Evolutionary conservation across 2,329 filamentous ascomycete genomes (phyloP).

Genomic region (Colletotrichum simmondsii): DNA sequence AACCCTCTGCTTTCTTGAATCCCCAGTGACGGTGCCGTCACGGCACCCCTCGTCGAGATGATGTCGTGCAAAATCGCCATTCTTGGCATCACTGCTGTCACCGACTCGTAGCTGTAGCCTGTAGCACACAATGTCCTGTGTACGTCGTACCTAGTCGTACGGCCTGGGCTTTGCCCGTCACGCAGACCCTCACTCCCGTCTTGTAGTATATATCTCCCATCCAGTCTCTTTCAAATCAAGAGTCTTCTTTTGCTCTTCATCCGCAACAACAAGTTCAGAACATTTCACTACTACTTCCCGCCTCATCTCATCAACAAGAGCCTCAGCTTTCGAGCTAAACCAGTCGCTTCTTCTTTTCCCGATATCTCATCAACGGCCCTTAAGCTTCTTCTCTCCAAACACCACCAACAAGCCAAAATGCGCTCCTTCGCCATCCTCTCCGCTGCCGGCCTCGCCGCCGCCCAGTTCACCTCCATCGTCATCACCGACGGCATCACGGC

Average conservation of each 20-base stretch:
- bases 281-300: neutral
- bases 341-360: slow-evolving; percentile 24
- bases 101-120: slow-evolving; percentile 28
- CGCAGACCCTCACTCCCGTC: slow-evolving; percentile 3
- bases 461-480: slow-evolving; percentile 36
- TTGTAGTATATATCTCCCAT: slow-evolving; percentile 21
- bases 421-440: slow-evolving; percentile 37
- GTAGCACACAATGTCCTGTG: neutral
- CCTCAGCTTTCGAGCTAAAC: slow-evolving; percentile 9
- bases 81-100: slow-evolving; percentile 32
- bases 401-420: slow-evolving; percentile 34
- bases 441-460: slow-evolving; percentile 35
- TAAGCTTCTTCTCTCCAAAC: neutral
- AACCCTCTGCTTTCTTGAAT: slow-evolving; percentile 15
- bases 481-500: slow-evolving; percentile 37
- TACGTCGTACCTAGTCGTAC: slow-evolving; percentile 24
- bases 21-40: slow-evolving; percentile 10
- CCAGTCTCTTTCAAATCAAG: neutral
- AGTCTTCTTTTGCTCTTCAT: neutral
- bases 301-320: neutral
- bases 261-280: neutral
- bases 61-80: slow-evolving; percentile 35
- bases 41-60: slow-evolving; percentile 23
- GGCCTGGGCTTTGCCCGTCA: slow-evolving; percentile 4
- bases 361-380: neutral